These are phyloP conservation scores for Globisporangium canariense DNA, from an alignment of 352 stramenopile species.

Conservation along the genomic window DNA sequence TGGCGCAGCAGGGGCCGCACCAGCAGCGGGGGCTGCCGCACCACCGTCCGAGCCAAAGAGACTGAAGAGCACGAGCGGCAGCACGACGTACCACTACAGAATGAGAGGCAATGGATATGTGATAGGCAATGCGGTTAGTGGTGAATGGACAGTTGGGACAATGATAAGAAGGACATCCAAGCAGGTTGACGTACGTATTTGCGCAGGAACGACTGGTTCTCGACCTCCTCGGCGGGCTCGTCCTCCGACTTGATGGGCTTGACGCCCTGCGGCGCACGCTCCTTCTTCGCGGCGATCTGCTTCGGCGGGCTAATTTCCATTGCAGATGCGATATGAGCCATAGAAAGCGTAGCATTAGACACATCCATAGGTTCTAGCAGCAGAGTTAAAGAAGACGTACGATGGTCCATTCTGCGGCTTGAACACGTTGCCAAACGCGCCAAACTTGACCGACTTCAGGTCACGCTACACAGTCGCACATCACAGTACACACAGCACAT, in stretches of 20 bases:
- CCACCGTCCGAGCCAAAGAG: slow-evolving; percentile 57
- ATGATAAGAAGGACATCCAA: slow-evolving; percentile 6
- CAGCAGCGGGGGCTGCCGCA: slow-evolving; percentile 30
- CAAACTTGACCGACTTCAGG: slow-evolving; percentile 60
- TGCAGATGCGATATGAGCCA: background rate
- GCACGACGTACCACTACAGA: slow-evolving; percentile 80
- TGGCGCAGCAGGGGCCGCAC: slow-evolving; percentile 20
- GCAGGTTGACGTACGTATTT: slow-evolving; percentile 60
- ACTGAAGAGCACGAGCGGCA: slow-evolving; percentile 75
- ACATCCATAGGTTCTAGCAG: background rate
- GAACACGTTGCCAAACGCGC: slow-evolving; percentile 49
- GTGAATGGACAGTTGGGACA: background rate
- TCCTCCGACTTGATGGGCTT: slow-evolving; percentile 69
- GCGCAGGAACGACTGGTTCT: slow-evolving; percentile 77
- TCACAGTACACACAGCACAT: background rate
- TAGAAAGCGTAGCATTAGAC: background rate
- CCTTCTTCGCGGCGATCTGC: slow-evolving; percentile 53
- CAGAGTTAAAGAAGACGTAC: slow-evolving; percentile 28
- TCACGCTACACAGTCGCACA: slow-evolving; percentile 25
- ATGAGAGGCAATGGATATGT: slow-evolving; percentile 3
- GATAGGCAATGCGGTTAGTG: background rate
- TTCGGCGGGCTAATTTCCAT: slow-evolving; percentile 46
- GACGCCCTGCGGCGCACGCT: slow-evolving; percentile 64
- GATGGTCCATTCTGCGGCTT: slow-evolving; percentile 58
- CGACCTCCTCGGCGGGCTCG: slow-evolving; percentile 45